A percentile compares a stretch with the other conserved stretches of the same genome.
Evolutionary conservation across 176 grass and related monocot genomes (phyloP).

Genomic region (Microstegium vimineum): DNA sequence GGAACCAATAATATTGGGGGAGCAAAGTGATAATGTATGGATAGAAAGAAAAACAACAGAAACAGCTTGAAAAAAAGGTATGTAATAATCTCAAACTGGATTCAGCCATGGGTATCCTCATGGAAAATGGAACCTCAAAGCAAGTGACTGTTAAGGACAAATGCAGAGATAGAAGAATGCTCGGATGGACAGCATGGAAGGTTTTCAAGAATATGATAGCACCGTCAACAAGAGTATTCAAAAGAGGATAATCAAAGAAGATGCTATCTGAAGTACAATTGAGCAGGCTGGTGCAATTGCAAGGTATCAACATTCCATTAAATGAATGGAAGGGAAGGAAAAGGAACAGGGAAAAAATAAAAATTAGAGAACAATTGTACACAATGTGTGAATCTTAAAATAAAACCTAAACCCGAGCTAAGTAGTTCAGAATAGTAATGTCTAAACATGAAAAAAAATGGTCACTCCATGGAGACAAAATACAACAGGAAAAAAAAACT

Average conservation of each 20-base stretch:
- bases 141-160: conserved; percentile 19
- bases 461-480: not conserved
- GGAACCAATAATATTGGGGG: conserved; percentile 46
- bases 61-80: conserved; percentile 40
- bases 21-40: conserved; percentile 49
- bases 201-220: conserved; percentile 32
- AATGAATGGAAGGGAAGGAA: conserved; percentile 25
- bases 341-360: conserved; percentile 4
- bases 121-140: conserved; percentile 22
- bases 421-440: not conserved
- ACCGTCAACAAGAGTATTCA: conserved; percentile 10
- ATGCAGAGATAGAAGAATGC: conserved; percentile 9
- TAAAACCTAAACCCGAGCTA: conserved; percentile 12
- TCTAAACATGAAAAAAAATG: not conserved
- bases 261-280: conserved; percentile 39
- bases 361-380: conserved; percentile 27
- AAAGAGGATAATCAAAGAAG: conserved; percentile 19
- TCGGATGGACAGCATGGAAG: not conserved
- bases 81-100: conserved; percentile 40
- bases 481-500: not conserved
- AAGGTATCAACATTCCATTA: conserved; percentile 29
- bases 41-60: conserved; percentile 55
- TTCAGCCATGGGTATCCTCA: conserved; percentile 44
- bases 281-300: conserved; percentile 19
- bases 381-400: conserved; percentile 21